phyloP scores from a whole-genome alignment of 2,329 filamentous ascomycete species.

The Cladophialophora bantiana region DNA sequence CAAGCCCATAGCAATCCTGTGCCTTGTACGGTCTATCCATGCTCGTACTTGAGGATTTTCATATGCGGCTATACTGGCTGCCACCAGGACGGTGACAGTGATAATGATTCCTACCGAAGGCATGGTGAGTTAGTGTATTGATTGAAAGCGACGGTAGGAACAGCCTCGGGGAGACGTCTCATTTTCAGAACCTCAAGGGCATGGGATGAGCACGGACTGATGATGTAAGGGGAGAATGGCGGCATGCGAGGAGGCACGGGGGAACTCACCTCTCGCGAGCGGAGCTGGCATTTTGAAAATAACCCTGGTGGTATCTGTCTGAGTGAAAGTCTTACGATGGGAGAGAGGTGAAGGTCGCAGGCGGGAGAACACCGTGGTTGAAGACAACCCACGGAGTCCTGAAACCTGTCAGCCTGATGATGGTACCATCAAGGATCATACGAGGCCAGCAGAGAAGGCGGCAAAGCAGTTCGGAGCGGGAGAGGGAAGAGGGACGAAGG shows the following conservation, averaged over 20 bases:
- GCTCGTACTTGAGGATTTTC: slow-evolving; percentile 68
- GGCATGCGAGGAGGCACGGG: slow-evolving; percentile 17
- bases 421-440: not conserved
- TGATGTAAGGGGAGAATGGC: slow-evolving; percentile 37
- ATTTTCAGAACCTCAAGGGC: not conserved
- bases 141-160: slow-evolving; percentile 4
- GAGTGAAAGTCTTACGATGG: not conserved
- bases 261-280: slow-evolving; percentile 55
- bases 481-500: not conserved
- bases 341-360: slow-evolving; percentile 1
- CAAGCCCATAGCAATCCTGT: slow-evolving; percentile 66
- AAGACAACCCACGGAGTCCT: slow-evolving; percentile 3
- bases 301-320: not conserved
- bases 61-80: slow-evolving; percentile 68
- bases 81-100: slow-evolving; percentile 66
- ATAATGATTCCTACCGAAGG: slow-evolving; percentile 64
- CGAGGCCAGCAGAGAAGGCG: slow-evolving; percentile 5
- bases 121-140: slow-evolving; percentile 36
- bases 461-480: not conserved
- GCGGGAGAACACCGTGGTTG: slow-evolving; percentile 2
- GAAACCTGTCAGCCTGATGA: slow-evolving; percentile 33
- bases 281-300: slow-evolving; percentile 53
- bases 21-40: slow-evolving; percentile 68
- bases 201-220: slow-evolving; percentile 8
- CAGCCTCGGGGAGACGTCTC: not conserved